Evolutionary conservation across 768 basidiomycete species (phyloP).

Genomic region (Mycena sanguinolenta): DNA sequence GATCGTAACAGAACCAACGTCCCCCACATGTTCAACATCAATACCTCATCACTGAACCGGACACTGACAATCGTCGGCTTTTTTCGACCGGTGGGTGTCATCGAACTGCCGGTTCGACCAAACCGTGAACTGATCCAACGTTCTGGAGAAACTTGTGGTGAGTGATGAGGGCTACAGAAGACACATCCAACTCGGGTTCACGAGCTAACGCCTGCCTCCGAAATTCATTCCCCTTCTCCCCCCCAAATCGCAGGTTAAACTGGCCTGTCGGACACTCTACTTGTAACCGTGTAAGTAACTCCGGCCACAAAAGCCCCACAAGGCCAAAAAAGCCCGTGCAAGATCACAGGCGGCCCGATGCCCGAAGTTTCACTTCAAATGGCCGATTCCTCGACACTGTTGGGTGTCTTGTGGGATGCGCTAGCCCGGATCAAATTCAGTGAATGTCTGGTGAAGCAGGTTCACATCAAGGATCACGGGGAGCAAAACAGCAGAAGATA

Average conservation of each 20-base stretch:
- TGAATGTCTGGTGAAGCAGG: slow-evolving; percentile 15
- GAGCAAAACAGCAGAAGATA: slow-evolving; percentile 9
- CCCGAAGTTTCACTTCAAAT: slow-evolving; percentile 1
- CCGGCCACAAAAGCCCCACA: slow-evolving; percentile 22
- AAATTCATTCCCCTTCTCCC: slow-evolving; percentile 16
- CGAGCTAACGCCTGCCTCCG: slow-evolving; percentile 8
- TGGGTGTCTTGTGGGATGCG: slow-evolving; percentile 14
- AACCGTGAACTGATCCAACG: too few relatives aligned
- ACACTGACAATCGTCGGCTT: slow-evolving; percentile 8
- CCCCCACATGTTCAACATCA: slow-evolving; percentile 18
- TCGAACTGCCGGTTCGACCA: slow-evolving; percentile 15
- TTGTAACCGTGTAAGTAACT: slow-evolving; percentile 10
- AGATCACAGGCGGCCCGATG: slow-evolving; percentile 16
- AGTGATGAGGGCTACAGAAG: slow-evolving; percentile 9
- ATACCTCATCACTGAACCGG: slow-evolving; percentile 15
- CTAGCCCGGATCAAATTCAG: slow-evolving; percentile 17
- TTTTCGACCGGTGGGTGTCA: slow-evolving; percentile 10
- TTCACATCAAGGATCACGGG: slow-evolving; percentile 11
- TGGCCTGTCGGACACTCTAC: slow-evolving; percentile 4
- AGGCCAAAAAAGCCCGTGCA: slow-evolving; percentile 19
- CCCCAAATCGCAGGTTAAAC: slow-evolving; percentile 14
- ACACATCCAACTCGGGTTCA: neutral
- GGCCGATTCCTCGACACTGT: slow-evolving; percentile 14
- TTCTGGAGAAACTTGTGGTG: slow-evolving; percentile 7
- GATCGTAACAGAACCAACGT: slow-evolving; percentile 3